Evolutionary conservation across 768 basidiomycete genomes (phyloP).

Genomic region (Lactifluus volemus): DNA sequence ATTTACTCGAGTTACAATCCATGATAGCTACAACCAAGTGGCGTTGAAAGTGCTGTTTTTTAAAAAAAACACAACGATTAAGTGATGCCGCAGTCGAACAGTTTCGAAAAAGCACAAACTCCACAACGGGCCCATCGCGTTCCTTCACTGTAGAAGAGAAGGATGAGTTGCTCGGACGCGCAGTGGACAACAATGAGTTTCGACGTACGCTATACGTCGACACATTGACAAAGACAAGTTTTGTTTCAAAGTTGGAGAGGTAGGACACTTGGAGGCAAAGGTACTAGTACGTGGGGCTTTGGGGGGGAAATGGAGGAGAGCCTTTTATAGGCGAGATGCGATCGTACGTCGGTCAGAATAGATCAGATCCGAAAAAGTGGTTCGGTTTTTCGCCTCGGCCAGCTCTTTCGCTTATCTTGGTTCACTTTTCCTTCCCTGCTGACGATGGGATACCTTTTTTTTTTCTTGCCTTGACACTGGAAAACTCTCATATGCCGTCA

Average conservation of each 20-base stretch:
- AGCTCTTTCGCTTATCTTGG: constrained; percentile 1
- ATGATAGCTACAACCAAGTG: constrained; percentile 64
- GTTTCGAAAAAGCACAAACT: constrained; percentile 30
- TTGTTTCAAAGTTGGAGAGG: neutral
- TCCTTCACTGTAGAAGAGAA: constrained; percentile 46
- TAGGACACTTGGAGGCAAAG: neutral
- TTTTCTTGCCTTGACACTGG: neutral
- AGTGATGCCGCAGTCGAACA: constrained; percentile 1
- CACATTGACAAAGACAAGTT: constrained; percentile 41
- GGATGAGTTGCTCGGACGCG: constrained; percentile 13
- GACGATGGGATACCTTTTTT: neutral
- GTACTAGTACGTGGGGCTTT: constrained; percentile 1
- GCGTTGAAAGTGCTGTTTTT: constrained; percentile 70
- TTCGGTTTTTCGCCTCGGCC: constrained; percentile 6
- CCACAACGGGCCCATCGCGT: constrained; percentile 67
- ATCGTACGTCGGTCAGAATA: neutral
- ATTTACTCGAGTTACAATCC: constrained; percentile 59
- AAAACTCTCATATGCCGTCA: neutral
- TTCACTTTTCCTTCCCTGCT: neutral
- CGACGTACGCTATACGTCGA: constrained; percentile 63
- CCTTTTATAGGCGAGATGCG: constrained; percentile 8
- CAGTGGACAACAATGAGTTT: neutral
- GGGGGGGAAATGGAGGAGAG: constrained; percentile 1
- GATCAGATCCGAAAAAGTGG: constrained; percentile 10
- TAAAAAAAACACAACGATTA: constrained; percentile 2